Evolutionary conservation across 257 asterid genomes (phyloP).

Genomic region (Primulina huaijiensis): DNA sequence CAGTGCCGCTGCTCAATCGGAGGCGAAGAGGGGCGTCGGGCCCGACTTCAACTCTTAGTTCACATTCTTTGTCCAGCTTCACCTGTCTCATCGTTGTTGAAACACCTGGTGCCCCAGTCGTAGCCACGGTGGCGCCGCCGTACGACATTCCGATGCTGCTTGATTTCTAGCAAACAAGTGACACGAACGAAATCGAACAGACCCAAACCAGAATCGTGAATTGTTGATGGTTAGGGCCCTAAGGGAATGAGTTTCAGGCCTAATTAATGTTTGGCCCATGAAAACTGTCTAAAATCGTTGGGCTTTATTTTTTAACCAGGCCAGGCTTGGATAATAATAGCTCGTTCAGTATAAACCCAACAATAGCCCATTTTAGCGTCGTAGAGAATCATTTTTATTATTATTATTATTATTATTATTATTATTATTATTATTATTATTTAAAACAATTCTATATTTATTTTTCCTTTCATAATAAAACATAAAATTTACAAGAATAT

Average conservation of each 20-base stretch:
- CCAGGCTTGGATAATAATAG: too few species aligned
- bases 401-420: too few species aligned
- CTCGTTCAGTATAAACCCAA: not conserved
- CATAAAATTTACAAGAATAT: too few species aligned
- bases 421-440: too few species aligned
- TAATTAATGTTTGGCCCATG: not conserved
- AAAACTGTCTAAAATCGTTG: not conserved
- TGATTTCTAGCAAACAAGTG: not conserved
- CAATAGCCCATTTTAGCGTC: too few species aligned
- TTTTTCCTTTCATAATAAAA: too few species aligned
- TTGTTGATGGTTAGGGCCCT: not conserved
- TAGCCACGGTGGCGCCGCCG: constrained; percentile 61
- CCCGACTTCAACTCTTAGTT: constrained; percentile 84
- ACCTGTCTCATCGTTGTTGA: constrained; percentile 58
- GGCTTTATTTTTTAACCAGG: not conserved
- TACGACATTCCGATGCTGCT: constrained; percentile 43
- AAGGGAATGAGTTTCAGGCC: not conserved
- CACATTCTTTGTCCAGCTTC: constrained; percentile 89
- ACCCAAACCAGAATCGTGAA: not conserved
- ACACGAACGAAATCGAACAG: not conserved
- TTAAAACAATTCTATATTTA: too few species aligned
- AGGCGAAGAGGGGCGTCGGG: constrained; percentile 76
- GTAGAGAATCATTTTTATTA: too few species aligned
- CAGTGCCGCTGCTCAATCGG: constrained; percentile 68
- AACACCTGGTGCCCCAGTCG: constrained; percentile 47